Evolutionary conservation across 371 early-diverging fungal species (phyloP).

Genomic region (Actinomortierella wolfii): DNA sequence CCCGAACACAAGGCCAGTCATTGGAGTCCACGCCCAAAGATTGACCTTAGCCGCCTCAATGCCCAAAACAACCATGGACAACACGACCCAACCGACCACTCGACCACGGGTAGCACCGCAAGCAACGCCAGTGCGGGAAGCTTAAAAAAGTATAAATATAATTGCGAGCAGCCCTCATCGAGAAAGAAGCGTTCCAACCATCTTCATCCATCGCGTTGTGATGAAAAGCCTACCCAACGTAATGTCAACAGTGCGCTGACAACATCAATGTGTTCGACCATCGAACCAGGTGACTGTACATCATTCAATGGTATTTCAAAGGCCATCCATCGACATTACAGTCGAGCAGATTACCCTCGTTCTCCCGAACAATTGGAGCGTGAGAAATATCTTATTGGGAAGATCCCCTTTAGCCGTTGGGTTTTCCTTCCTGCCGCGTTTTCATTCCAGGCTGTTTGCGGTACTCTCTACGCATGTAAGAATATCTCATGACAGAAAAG

Average conservation of each 20-base stretch:
- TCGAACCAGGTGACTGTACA: conserved; percentile 17
- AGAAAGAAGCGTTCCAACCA: too few relatives aligned
- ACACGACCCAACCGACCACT: too few relatives aligned
- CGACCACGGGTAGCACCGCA: too few relatives aligned
- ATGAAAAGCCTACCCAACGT: too few relatives aligned
- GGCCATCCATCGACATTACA: conserved; percentile 46
- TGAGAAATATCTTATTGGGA: conserved; percentile 49
- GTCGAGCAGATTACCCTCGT: conserved; percentile 41
- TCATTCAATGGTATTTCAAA: conserved; percentile 21
- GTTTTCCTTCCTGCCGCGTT: conserved; percentile 63
- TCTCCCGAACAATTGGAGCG: conserved; percentile 38
- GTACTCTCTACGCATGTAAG: conserved; percentile 70
- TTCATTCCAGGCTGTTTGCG: conserved; percentile 67
- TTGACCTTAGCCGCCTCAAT: too few relatives aligned
- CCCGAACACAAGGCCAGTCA: too few relatives aligned
- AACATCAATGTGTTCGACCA: conserved; percentile 35
- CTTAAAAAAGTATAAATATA: too few relatives aligned
- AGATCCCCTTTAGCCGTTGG: conserved; percentile 57
- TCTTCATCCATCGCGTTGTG: too few relatives aligned
- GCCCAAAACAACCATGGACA: too few relatives aligned
- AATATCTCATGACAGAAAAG: neutral
- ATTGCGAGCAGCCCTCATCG: too few relatives aligned
- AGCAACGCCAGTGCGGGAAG: too few relatives aligned
- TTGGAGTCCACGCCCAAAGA: too few relatives aligned
- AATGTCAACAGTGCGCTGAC: conserved; percentile 19